Conservation (phyloP, 148 eudicot genomes). For the Camellia lanceoleosa region DNA sequence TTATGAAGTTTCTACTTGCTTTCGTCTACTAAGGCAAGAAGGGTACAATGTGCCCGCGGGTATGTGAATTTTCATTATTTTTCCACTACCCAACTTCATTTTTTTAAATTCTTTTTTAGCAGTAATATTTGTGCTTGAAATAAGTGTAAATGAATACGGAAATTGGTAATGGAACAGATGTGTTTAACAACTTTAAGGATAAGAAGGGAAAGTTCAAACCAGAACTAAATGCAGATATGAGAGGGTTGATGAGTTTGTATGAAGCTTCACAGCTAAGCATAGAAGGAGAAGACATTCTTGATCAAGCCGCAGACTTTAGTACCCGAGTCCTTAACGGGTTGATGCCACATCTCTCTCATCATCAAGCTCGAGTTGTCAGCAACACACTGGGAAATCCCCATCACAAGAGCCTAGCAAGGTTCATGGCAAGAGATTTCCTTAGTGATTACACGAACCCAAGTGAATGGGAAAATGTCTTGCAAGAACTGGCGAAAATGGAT, state of each 20-base stretch:
- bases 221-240: conserved; percentile 31
- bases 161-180: conserved; percentile 26
- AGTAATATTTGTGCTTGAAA: too few species aligned
- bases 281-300: conserved; percentile 54
- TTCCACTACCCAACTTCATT: too few species aligned
- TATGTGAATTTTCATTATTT: background rate
- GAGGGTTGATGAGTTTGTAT: conserved; percentile 51
- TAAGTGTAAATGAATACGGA: too few species aligned
- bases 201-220: conserved; percentile 36
- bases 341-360: conserved; percentile 14
- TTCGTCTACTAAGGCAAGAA: conserved; percentile 48
- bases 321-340: conserved; percentile 15
- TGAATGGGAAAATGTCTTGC: conserved; percentile 28
- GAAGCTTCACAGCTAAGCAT: conserved; percentile 62
- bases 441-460: conserved; percentile 3
- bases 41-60: conserved; percentile 47
- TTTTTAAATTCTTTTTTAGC: too few species aligned
- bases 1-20: conserved; percentile 39
- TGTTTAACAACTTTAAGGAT: conserved; percentile 43
- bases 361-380: conserved; percentile 17
- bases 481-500: conserved; percentile 37
- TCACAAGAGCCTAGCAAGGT: conserved; percentile 43
- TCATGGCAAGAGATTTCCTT: conserved; percentile 22
- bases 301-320: conserved; percentile 44
- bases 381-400: conserved; percentile 36